Evolutionary conservation across 768 basidiomycete genomes (phyloP).

Genomic region (Filobasidium floriforme): DNA sequence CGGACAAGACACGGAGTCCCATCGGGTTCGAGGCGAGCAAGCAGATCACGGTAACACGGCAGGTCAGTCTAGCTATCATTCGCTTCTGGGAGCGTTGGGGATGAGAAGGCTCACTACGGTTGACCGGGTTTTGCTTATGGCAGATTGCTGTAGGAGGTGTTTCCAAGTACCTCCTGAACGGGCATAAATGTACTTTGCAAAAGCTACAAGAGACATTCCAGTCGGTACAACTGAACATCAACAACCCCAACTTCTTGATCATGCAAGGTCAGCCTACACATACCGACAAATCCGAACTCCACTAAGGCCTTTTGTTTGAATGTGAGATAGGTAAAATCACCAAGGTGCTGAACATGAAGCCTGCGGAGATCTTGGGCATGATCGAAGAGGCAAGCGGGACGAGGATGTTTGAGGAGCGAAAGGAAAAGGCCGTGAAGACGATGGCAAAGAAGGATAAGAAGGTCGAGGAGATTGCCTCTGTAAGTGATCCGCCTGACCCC

Average conservation of each 20-base stretch:
- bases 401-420: slow-evolving; percentile 97
- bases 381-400: slow-evolving; percentile 98
- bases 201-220: slow-evolving; percentile 86
- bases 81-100: not conserved
- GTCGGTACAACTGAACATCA: slow-evolving; percentile 95
- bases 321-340: slow-evolving; percentile 70
- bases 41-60: slow-evolving; percentile 94
- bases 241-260: slow-evolving; percentile 98
- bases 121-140: not conserved
- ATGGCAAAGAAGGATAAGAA: slow-evolving; percentile 97
- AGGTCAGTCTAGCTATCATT: slow-evolving; percentile 52
- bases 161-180: slow-evolving; percentile 91
- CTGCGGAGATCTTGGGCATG: slow-evolving; percentile 95
- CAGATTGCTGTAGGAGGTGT: slow-evolving; percentile 88
- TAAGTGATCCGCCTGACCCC: slow-evolving; percentile 27
- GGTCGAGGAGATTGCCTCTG: slow-evolving; percentile 73
- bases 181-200: slow-evolving; percentile 82
- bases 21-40: slow-evolving; percentile 67
- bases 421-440: slow-evolving; percentile 90
- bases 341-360: slow-evolving; percentile 97
- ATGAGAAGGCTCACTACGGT: not conserved
- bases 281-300: not conserved
- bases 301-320: not conserved
- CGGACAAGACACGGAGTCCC: slow-evolving; percentile 74
- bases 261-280: slow-evolving; percentile 59